Percentiles rank a stretch among this genome's conserved stretches.
Conservation (phyloP, 306 rosid genomes). For the Acmispon strigosus region DNA sequence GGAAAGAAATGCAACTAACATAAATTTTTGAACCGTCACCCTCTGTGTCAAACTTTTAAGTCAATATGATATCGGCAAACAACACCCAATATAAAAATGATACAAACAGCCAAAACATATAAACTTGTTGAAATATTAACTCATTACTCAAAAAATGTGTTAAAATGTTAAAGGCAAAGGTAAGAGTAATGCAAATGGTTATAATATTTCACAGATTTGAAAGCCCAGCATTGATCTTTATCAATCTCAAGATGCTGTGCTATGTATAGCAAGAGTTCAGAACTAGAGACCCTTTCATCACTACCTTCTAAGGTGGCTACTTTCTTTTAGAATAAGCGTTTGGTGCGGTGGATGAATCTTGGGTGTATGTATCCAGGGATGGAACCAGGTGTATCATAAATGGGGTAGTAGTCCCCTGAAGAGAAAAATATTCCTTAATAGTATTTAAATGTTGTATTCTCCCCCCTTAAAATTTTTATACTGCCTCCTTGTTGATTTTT, state of each 20-base stretch:
- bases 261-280: neutral
- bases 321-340: neutral
- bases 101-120: slow-evolving; percentile 8
- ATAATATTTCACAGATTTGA: slow-evolving; percentile 3
- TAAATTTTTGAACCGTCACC: slow-evolving; percentile 97
- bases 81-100: slow-evolving; percentile 10
- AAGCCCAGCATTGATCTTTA: neutral
- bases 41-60: slow-evolving; percentile 53
- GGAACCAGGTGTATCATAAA: no score
- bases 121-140: slow-evolving; percentile 14
- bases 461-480: no score
- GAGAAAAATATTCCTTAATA: no score
- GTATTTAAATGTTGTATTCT: no score
- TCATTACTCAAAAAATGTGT: neutral
- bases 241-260: neutral
- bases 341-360: neutral
- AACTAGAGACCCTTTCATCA: neutral
- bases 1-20: slow-evolving; percentile 93
- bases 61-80: slow-evolving; percentile 19
- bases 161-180: neutral
- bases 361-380: neutral
- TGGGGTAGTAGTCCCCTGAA: no score
- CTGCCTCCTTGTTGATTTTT: no score
- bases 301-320: slow-evolving; percentile 1
- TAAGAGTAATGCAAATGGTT: neutral